Percentiles rank a stretch among this genome's conserved stretches.
These are phyloP conservation scores for Typha latifolia DNA, from an alignment of 176 grass and related monocot species.

Conservation along the genomic window DNA sequence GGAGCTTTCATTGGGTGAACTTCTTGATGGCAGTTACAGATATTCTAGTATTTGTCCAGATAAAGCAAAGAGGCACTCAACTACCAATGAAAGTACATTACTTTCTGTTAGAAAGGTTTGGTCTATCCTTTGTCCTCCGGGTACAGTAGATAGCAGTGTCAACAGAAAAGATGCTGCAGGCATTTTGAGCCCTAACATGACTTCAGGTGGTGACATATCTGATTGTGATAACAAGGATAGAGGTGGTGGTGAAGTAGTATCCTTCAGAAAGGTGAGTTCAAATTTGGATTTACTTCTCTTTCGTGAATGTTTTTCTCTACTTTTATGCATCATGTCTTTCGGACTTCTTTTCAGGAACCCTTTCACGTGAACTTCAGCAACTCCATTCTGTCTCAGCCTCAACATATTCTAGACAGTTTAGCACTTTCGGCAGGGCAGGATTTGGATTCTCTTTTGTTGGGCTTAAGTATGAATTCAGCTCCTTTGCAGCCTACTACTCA, in stretches of 20 bases:
- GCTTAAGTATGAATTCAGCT: slow-evolving; percentile 26
- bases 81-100: slow-evolving; percentile 51
- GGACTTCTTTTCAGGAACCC: slow-evolving; percentile 38
- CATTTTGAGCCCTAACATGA: slow-evolving; percentile 34
- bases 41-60: slow-evolving; percentile 62
- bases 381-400: slow-evolving; percentile 39
- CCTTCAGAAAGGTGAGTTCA: slow-evolving; percentile 41
- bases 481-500: slow-evolving; percentile 30
- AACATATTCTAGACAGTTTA: slow-evolving; percentile 61
- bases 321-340: slow-evolving; percentile 4
- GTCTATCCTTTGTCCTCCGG: slow-evolving; percentile 51
- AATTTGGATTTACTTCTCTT: not conserved
- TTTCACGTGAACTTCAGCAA: slow-evolving; percentile 32
- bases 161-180: slow-evolving; percentile 39
- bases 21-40: slow-evolving; percentile 67
- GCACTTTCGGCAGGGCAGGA: slow-evolving; percentile 42
- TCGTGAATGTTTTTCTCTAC: not conserved
- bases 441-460: slow-evolving; percentile 47
- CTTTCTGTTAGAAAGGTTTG: slow-evolving; percentile 58
- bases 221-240: slow-evolving; percentile 46
- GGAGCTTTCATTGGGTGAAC: slow-evolving; percentile 55
- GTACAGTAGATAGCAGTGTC: slow-evolving; percentile 22
- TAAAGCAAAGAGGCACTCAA: slow-evolving; percentile 60
- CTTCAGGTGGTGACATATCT: slow-evolving; percentile 32
- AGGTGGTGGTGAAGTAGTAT: slow-evolving; percentile 32